These are phyloP conservation scores for Fragilariopsis cylindrus DNA, from an alignment of 108 stramenopile genomes.

Conservation along the genomic window DNA sequence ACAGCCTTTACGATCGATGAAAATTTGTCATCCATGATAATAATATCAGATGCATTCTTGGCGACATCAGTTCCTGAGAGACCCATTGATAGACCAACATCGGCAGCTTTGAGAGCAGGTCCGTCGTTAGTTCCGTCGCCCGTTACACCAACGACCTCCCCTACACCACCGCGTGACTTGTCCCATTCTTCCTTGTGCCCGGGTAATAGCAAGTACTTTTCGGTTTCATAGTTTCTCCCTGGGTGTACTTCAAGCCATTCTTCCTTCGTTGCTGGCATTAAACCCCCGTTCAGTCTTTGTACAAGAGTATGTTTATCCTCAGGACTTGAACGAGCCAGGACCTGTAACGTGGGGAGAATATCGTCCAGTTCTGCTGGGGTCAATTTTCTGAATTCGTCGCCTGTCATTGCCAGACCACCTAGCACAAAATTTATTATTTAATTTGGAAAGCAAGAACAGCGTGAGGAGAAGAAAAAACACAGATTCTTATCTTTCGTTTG, in stretches of 20 bases:
- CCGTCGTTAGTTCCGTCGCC: conserved; percentile 98
- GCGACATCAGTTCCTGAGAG: conserved; percentile 97
- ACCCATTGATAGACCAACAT: conserved; percentile 98
- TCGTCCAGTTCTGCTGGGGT: conserved; percentile 71
- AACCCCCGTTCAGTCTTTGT: conserved; percentile 80
- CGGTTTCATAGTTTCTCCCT: conserved; percentile 52
- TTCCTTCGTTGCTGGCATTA: conserved; percentile 66
- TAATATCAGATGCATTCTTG: conserved; percentile 98
- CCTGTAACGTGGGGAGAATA: conserved; percentile 79
- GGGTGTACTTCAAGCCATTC: conserved; percentile 62
- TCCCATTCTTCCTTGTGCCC: conserved; percentile 76
- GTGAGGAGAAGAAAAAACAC: conserved; percentile 37
- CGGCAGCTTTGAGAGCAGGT: conserved; percentile 95
- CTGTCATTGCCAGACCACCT: conserved; percentile 77
- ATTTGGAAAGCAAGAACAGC: conserved; percentile 11
- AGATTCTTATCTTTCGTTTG: background rate
- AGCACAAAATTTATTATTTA: background rate
- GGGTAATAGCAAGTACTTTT: conserved; percentile 64
- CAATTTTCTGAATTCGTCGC: conserved; percentile 78
- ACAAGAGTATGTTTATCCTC: conserved; percentile 96
- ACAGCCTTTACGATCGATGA: conserved; percentile 98
- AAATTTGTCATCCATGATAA: conserved; percentile 99
- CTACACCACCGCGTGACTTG: conserved; percentile 50
- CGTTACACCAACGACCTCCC: conserved; percentile 95
- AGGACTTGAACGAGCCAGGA: conserved; percentile 93